These are phyloP conservation scores for Trypanosoma scelopori DNA, from an alignment of 208 protist species.

Conservation along the genomic window DNA sequence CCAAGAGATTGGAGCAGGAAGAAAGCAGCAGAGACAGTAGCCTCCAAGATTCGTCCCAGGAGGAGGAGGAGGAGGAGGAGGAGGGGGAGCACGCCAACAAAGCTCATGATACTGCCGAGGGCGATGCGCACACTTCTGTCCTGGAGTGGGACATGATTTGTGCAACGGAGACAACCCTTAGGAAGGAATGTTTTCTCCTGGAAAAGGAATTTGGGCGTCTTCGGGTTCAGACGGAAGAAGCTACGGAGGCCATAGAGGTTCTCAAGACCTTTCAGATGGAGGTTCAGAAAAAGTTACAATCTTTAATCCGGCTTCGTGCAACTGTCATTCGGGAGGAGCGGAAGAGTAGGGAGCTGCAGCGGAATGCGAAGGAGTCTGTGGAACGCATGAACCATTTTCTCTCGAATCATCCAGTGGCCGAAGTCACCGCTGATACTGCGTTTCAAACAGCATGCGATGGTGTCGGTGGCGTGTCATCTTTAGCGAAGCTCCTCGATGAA, in stretches of 20 bases:
- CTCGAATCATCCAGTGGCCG: background rate
- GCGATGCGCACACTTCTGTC: background rate
- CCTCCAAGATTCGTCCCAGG: background rate
- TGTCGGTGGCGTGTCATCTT: background rate
- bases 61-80: background rate
- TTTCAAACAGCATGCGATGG: background rate
- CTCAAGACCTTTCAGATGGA: background rate
- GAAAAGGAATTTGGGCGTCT: background rate
- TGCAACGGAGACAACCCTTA: constrained; percentile 8
- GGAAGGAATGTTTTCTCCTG: background rate
- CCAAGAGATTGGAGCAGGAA: background rate
- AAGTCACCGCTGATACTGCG: background rate
- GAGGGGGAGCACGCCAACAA: background rate
- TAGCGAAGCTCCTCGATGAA: background rate
- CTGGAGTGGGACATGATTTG: constrained; percentile 16
- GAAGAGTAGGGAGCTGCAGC: constrained; percentile 15
- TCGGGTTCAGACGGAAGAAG: constrained; percentile 1
- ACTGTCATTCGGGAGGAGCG: constrained; percentile 9
- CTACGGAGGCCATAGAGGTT: background rate
- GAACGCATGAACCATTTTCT: background rate
- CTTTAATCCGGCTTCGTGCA: constrained; percentile 7
- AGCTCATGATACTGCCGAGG: background rate
- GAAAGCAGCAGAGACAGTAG: background rate
- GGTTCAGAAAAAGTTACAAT: background rate
- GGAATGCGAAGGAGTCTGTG: background rate